Percentiles rank a stretch among this genome's conserved stretches.
These are phyloP conservation scores for Tolypocladium album DNA, from an alignment of 2,329 filamentous ascomycete species.

Conservation along the genomic window DNA sequence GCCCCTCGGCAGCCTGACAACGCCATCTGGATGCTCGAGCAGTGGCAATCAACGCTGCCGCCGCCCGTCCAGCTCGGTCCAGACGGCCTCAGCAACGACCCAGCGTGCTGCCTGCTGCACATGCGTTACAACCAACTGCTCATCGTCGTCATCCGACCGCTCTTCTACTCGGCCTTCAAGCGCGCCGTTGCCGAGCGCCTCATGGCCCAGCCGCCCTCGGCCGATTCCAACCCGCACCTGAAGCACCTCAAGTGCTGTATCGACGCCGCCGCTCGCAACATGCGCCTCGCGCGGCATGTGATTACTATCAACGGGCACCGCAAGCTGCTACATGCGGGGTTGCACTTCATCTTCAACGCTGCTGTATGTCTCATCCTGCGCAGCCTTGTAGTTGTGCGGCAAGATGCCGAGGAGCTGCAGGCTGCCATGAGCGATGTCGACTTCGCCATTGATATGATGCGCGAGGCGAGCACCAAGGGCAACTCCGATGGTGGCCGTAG, in stretches of 20 bases:
- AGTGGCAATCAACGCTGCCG: slow-evolving; percentile 29
- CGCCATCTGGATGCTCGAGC: slow-evolving; percentile 28
- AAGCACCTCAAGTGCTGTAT: slow-evolving; percentile 27
- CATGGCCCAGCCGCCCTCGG: slow-evolving; percentile 14
- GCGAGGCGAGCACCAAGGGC: slow-evolving; percentile 24
- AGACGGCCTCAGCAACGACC: slow-evolving; percentile 25
- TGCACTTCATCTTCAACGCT: slow-evolving; percentile 41
- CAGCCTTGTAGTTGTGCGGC: slow-evolving; percentile 24
- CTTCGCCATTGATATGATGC: slow-evolving; percentile 30
- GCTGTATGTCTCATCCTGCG: slow-evolving; percentile 36
- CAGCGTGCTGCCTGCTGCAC: slow-evolving; percentile 33
- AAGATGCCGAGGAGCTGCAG: slow-evolving; percentile 11
- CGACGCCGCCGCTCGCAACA: slow-evolving; percentile 33
- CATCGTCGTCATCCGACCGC: slow-evolving; percentile 36
- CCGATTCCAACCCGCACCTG: slow-evolving; percentile 10
- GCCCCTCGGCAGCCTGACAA: slow-evolving; percentile 22
- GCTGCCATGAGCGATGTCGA: slow-evolving; percentile 19
- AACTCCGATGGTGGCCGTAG: slow-evolving; percentile 28
- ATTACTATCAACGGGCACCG: slow-evolving; percentile 22
- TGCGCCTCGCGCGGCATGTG: slow-evolving; percentile 31
- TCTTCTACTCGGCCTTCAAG: slow-evolving; percentile 36
- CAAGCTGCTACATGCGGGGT: slow-evolving; percentile 30
- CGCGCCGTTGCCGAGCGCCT: slow-evolving; percentile 31
- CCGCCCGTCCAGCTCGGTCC: slow-evolving; percentile 24
- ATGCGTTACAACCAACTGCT: slow-evolving; percentile 40